Evolutionary conservation across 2,329 filamentous ascomycete species (phyloP), one percentile per base, ranked within the genome.

Genomic region (Exophiala sp.): DNA sequence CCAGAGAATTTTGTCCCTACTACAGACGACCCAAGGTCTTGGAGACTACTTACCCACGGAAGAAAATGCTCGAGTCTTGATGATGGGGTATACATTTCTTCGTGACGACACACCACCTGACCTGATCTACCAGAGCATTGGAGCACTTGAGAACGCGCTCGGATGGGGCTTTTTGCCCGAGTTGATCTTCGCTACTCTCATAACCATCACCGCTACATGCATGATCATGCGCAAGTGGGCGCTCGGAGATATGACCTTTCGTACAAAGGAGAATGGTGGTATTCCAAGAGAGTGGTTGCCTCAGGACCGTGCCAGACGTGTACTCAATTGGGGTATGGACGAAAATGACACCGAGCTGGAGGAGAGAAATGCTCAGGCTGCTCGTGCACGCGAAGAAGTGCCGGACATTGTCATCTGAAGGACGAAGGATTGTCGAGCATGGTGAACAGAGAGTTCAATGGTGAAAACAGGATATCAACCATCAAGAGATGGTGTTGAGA

Each of bases 31-130:
- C 12, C 24, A 47, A 20, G 18, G 33, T 44, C 29, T 32, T 12
- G 5, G 16, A 4, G 21, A 43, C 32, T n/a, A 34, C 14, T 29
- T 29, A 8, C 9, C 16, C 32, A 18, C 18, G 32, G 24, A 2
- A 29, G 57, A 59, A 32, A 47, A 59, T 40, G 53, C 57, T 6
- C 47, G 42, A 34, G 38, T 55, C n/a, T 46, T 55, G 11, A 39
- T 59, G 32, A 50, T 54, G 5, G 57, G 57, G 21, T 59, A 59
- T 33, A 52, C 53, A 12, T 59, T 59, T 12, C 14, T 54, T 43
- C 41, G 39, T 33, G 7, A 45, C n/a, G 44, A 43, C 11, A 47
- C 40, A 6, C 21, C 47, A 11, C 32, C 41, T 18, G 32, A n/a
- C 11, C n/a, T 54, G 20, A 52, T 58, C 44, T 18, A 29, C 18